Evolutionary conservation across 1,284 basidiomycete genomes (phyloP).

Genomic region (Singerocomus inundabilis): DNA sequence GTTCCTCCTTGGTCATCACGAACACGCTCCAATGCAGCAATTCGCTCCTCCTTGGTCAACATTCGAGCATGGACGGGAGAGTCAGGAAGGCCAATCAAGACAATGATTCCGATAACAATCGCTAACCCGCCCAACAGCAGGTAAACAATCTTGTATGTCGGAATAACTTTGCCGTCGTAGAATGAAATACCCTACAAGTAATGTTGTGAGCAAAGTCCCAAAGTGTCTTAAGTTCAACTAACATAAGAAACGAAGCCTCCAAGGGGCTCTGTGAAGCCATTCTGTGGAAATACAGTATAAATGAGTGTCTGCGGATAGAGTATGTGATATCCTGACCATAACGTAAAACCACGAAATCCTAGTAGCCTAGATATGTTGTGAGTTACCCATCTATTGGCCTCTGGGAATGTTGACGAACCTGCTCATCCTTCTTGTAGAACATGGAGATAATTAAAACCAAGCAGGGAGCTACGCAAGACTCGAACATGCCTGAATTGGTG

Average conservation of each 20-base stretch:
- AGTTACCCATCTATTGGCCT: background rate
- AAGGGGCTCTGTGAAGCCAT: constrained; percentile 59
- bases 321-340: constrained; percentile 43
- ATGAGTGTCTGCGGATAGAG: background rate
- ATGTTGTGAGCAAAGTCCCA: background rate
- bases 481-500: constrained; percentile 52
- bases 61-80: constrained; percentile 61
- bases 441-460: constrained; percentile 61
- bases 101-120: constrained; percentile 54
- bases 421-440: constrained; percentile 68
- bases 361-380: constrained; percentile 39
- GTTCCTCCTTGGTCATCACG: constrained; percentile 63
- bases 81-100: constrained; percentile 63
- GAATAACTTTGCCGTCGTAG: constrained; percentile 44
- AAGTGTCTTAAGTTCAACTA: constrained; percentile 12
- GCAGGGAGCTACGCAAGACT: constrained; percentile 60
- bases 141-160: constrained; percentile 64
- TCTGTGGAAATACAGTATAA: constrained; percentile 35
- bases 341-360: constrained; percentile 69
- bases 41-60: constrained; percentile 56
- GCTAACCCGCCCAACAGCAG: constrained; percentile 60
- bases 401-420: constrained; percentile 33
- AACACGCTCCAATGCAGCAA: constrained; percentile 62
- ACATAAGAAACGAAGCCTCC: constrained; percentile 69
- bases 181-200: constrained; percentile 53